Evolutionary conservation across 1,139 yeast species (phyloP).

Genomic region (Pichia sp.): DNA sequence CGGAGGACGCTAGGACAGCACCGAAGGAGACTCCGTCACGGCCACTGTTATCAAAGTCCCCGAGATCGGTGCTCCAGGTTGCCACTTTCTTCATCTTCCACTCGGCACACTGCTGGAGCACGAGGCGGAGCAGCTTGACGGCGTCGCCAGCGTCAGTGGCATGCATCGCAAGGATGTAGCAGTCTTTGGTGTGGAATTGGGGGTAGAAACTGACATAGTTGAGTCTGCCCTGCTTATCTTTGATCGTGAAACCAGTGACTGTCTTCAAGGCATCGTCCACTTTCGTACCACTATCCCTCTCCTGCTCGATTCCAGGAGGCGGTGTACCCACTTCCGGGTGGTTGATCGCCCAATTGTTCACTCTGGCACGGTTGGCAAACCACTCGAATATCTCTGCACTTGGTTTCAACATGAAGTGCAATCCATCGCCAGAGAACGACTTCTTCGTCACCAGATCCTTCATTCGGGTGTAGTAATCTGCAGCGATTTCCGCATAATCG

Average conservation of each 20-base stretch:
- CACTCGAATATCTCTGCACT: slow-evolving; percentile 19
- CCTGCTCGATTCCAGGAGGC: slow-evolving; percentile 1
- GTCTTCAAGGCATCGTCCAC: neutral
- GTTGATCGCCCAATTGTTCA: slow-evolving; percentile 6
- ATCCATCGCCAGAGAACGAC: neutral
- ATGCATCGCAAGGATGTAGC: slow-evolving; percentile 5
- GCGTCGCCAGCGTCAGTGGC: neutral
- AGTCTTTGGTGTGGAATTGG: slow-evolving; percentile 5
- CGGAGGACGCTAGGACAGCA: neutral
- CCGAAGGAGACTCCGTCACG: neutral
- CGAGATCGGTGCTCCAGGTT: slow-evolving; percentile 3
- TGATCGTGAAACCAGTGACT: slow-evolving; percentile 1
- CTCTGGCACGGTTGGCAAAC: slow-evolving; percentile 22
- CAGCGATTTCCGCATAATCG: slow-evolving; percentile 1
- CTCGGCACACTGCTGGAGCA: neutral
- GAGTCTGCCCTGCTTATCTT: neutral
- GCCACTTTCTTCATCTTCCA: neutral
- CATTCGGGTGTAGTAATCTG: neutral
- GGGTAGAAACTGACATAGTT: slow-evolving; percentile 8
- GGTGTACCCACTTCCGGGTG: neutral
- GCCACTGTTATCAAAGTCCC: slow-evolving; percentile 3
- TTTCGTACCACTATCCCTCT: neutral
- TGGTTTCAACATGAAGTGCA: slow-evolving; percentile 19
- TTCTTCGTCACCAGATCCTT: neutral
- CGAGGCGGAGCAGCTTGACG: slow-evolving; percentile 1